Percentiles rank a stretch among this genome's conserved stretches.
phyloP scores from a whole-genome alignment of 2,329 filamentous ascomycete genomes.

The Colletotrichum higginsianum region DNA sequence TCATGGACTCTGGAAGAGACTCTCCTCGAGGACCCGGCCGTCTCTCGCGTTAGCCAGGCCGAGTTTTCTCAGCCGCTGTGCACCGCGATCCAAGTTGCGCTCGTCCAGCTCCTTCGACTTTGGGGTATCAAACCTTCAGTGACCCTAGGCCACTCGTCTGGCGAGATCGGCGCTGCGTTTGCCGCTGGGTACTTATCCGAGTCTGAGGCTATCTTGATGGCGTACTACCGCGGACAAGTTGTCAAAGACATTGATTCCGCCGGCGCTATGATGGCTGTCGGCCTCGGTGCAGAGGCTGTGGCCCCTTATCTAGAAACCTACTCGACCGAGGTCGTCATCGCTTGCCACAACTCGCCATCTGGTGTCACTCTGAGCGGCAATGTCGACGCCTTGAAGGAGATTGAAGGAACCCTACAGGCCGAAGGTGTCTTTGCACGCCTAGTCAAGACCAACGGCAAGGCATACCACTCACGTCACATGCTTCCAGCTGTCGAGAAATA shows the following conservation, averaged over 20 bases:
- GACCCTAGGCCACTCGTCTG: conserved; percentile 62
- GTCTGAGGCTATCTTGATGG: conserved; percentile 39
- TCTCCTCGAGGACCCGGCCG: conserved; percentile 25
- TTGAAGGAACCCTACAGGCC: conserved; percentile 42
- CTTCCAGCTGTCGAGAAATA: conserved; percentile 28
- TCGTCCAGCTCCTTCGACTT: conserved; percentile 47
- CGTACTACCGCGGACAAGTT: conserved; percentile 44
- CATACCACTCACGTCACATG: conserved; percentile 61
- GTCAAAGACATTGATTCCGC: conserved; percentile 5
- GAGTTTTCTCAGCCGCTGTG: conserved; percentile 40
- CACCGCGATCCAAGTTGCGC: conserved; percentile 41
- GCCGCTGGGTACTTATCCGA: conserved; percentile 58
- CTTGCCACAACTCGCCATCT: conserved; percentile 49
- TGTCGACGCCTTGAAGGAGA: conserved; percentile 36
- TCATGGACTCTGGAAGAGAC: conserved; percentile 42
- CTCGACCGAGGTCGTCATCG: conserved; percentile 45
- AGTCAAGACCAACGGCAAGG: conserved; percentile 51
- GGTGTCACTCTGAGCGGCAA: conserved; percentile 49
- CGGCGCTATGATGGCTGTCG: conserved; percentile 24
- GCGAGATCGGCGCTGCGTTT: conserved; percentile 67
- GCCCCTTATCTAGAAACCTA: conserved; percentile 11
- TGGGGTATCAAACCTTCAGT: conserved; percentile 52
- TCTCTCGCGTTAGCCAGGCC: conserved; percentile 22
- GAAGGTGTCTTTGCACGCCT: conserved; percentile 4
- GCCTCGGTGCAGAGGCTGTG: conserved; percentile 2